Evolutionary conservation across 208 protist genomes (phyloP).

Genomic region (Trypanosoma boissoni): DNA sequence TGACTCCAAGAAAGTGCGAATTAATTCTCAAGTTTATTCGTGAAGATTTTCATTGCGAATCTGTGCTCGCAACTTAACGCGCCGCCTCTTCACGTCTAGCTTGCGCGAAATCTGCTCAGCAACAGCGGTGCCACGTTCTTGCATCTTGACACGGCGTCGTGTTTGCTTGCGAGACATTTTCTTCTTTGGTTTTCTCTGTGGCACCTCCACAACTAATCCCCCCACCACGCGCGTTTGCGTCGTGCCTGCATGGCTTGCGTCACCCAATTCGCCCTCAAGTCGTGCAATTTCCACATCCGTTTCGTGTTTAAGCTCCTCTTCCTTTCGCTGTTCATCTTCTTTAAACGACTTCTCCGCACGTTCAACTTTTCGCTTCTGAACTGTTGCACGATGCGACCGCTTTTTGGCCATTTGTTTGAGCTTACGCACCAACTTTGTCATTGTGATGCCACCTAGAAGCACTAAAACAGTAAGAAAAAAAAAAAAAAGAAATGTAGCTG

Average conservation of each 20-base stretch:
- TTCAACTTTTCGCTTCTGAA: slow-evolving; percentile 82
- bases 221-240: slow-evolving; percentile 53
- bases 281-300: slow-evolving; percentile 64
- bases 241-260: slow-evolving; percentile 23
- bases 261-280: slow-evolving; percentile 27
- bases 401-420: slow-evolving; percentile 90
- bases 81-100: slow-evolving; percentile 72
- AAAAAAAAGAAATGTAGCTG: not conserved
- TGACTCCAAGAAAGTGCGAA: slow-evolving; percentile 13
- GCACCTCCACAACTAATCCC: slow-evolving; percentile 58
- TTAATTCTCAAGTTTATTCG: slow-evolving; percentile 21
- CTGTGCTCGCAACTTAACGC: slow-evolving; percentile 83
- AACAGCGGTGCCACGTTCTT: slow-evolving; percentile 55
- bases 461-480: slow-evolving; percentile 15
- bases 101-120: slow-evolving; percentile 55
- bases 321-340: slow-evolving; percentile 30
- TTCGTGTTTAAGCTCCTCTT: slow-evolving; percentile 43
- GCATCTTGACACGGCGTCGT: slow-evolving; percentile 54
- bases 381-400: slow-evolving; percentile 77
- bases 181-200: slow-evolving; percentile 62
- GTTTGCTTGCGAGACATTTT: slow-evolving; percentile 71
- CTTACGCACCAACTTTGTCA: slow-evolving; percentile 89
- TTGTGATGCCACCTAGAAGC: slow-evolving; percentile 12
- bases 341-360: slow-evolving; percentile 59
- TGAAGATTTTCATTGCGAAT: slow-evolving; percentile 83